Percentiles rank a stretch among this genome's conserved stretches.
phyloP scores from a whole-genome alignment of 2,329 filamentous ascomycete species.

The Delphinella strobiligena region DNA sequence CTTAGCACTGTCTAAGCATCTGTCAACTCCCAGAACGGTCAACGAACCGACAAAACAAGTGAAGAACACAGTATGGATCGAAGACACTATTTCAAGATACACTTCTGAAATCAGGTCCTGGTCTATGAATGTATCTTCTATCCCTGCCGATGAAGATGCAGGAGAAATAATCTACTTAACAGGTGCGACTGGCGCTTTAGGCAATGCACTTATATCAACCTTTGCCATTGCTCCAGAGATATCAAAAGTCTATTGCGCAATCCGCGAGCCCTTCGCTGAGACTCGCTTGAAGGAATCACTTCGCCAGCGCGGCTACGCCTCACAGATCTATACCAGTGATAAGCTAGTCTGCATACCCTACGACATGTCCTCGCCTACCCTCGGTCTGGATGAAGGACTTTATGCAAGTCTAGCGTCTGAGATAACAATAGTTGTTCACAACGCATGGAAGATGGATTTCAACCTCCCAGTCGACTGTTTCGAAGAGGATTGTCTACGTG shows the following conservation, averaged over 20 bases:
- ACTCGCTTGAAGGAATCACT: constrained; percentile 15
- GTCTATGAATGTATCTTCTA: neutral
- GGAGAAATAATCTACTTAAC: constrained; percentile 8
- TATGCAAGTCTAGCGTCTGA: constrained; percentile 13
- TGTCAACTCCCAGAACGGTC: neutral
- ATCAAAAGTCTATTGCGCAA: constrained; percentile 6
- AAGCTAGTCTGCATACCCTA: neutral
- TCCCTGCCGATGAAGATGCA: too few species aligned
- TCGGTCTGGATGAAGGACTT: constrained; percentile 14
- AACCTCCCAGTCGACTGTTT: constrained; percentile 20
- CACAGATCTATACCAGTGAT: constrained; percentile 11
- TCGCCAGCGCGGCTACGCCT: constrained; percentile 3
- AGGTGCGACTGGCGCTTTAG: constrained; percentile 8
- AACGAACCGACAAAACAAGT: neutral
- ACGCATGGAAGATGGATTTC: constrained; percentile 26
- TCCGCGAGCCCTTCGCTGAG: constrained; percentile 10
- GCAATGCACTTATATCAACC: constrained; percentile 8
- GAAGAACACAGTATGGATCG: neutral
- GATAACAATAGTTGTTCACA: constrained; percentile 21
- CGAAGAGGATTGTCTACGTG: constrained; percentile 18
- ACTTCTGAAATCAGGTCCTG: constrained; percentile 2
- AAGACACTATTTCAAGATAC: neutral
- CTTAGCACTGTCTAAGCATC: constrained; percentile 10
- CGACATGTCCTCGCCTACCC: constrained; percentile 13
- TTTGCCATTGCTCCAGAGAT: constrained; percentile 3